Percentiles rank a stretch among this genome's conserved stretches.
Evolutionary conservation across 805 yeast species (phyloP).

Genomic region (Pachysolen tannophilus): DNA sequence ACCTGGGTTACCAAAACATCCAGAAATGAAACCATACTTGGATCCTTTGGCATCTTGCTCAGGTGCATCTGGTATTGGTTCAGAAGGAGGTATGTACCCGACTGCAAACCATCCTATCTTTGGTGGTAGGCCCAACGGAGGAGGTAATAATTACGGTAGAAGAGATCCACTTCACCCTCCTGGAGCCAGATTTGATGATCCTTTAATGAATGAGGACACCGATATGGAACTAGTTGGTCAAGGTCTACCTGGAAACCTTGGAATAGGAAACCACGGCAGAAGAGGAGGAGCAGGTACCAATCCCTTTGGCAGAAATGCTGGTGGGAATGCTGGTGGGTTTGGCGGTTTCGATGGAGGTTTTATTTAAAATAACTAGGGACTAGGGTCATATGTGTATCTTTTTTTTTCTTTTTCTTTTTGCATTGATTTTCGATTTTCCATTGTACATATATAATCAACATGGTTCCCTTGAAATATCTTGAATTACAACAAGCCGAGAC

Average conservation of each 20-base stretch:
- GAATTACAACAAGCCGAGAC: no score
- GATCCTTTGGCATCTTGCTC: slow-evolving; percentile 27
- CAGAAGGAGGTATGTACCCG: slow-evolving; percentile 47
- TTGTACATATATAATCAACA: no score
- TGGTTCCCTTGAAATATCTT: no score
- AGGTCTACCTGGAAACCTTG: slow-evolving; percentile 36
- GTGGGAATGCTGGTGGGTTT: slow-evolving; percentile 8
- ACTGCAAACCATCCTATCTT: slow-evolving; percentile 45
- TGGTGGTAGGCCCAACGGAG: slow-evolving; percentile 8
- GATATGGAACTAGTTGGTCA: slow-evolving; percentile 34
- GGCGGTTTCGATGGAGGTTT: slow-evolving; percentile 10
- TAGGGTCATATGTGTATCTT: no score
- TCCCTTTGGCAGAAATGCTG: slow-evolving; percentile 1
- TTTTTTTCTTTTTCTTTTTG: no score
- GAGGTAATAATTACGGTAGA: no score
- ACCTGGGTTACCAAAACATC: slow-evolving; percentile 29
- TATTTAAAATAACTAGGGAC: no score
- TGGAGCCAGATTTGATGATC: slow-evolving; percentile 48
- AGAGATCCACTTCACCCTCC: slow-evolving; percentile 27
- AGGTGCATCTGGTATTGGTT: slow-evolving; percentile 12
- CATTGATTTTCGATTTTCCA: no score
- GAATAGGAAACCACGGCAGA: slow-evolving; percentile 13
- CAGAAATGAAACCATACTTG: slow-evolving; percentile 31
- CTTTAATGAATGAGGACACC: slow-evolving; percentile 34
- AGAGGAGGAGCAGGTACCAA: slow-evolving; percentile 1